A percentile compares a stretch with the other conserved stretches of the same genome.
Conservation (phyloP, 177 flowering plant species). For the Tripterygium wilfordii region DNA sequence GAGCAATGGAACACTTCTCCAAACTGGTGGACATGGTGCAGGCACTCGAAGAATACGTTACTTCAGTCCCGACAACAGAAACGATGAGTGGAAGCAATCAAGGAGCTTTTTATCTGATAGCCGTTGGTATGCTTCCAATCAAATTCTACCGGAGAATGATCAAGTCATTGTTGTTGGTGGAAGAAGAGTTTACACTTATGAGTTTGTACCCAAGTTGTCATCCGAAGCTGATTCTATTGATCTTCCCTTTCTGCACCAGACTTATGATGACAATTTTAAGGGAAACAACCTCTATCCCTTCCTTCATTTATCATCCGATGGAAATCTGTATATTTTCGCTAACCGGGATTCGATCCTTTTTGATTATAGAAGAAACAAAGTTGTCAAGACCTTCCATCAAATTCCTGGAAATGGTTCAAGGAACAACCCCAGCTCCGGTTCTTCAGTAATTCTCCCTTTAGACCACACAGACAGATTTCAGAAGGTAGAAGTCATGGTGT, state of each 20-base stretch:
- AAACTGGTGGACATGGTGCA: constrained; percentile 41
- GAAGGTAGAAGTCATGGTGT: constrained; percentile 60
- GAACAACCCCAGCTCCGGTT: constrained; percentile 67
- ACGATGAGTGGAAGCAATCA: constrained; percentile 44
- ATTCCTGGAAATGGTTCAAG: constrained; percentile 58
- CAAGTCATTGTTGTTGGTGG: constrained; percentile 59
- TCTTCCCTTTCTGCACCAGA: constrained; percentile 47
- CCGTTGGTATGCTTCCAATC: constrained; percentile 59
- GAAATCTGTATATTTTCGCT: constrained; percentile 66
- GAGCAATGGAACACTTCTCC: constrained; percentile 56
- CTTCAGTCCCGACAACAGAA: constrained; percentile 50
- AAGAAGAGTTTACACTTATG: constrained; percentile 33
- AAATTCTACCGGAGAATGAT: constrained; percentile 40
- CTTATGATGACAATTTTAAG: constrained; percentile 15
- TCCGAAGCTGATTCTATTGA: constrained; percentile 14
- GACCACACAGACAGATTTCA: constrained; percentile 30
- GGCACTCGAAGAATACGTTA: constrained; percentile 38
- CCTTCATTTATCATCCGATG: constrained; percentile 59
- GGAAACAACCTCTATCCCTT: constrained; percentile 63
- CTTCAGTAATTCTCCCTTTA: constrained; percentile 63
- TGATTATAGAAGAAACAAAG: constrained; percentile 28
- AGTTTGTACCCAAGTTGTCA: constrained; percentile 45
- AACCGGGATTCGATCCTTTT: constrained; percentile 60
- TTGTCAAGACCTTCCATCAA: constrained; percentile 47
- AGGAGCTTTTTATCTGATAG: constrained; percentile 10